Evolutionary conservation across 495 filamentous ascomycete species (phyloP).

Genomic region (Copromyces sp.): DNA sequence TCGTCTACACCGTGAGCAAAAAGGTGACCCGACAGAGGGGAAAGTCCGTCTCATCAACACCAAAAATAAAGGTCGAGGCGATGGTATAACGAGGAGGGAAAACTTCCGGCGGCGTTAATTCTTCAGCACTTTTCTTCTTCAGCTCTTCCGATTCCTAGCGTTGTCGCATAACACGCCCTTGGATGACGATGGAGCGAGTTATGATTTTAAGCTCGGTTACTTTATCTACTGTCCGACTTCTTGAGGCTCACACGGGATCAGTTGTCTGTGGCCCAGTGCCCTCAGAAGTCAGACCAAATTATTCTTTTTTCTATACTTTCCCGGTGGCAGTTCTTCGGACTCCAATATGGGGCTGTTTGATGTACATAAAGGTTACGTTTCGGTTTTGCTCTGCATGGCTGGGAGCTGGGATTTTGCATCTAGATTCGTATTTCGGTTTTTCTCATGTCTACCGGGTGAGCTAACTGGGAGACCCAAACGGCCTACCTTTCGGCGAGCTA

Average conservation of each 20-base stretch:
- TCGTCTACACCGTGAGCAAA: slow-evolving; percentile 59
- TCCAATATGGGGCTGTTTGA: slow-evolving; percentile 23
- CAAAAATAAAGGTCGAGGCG: slow-evolving; percentile 19
- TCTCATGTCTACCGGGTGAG: slow-evolving; percentile 2
- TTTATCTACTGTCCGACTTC: background rate
- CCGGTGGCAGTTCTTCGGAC: slow-evolving; percentile 2
- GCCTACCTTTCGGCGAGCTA: background rate
- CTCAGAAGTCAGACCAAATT: slow-evolving; percentile 2
- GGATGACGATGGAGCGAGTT: background rate
- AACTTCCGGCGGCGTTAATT: background rate
- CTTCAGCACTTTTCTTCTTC: background rate
- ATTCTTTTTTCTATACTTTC: slow-evolving; percentile 1
- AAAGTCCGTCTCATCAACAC: slow-evolving; percentile 21
- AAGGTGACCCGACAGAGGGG: slow-evolving; percentile 43
- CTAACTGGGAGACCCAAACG: background rate
- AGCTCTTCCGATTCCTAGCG: slow-evolving; percentile 4
- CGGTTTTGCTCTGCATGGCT: slow-evolving; percentile 45
- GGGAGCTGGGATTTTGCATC: slow-evolving; percentile 42
- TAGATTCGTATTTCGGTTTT: slow-evolving; percentile 33
- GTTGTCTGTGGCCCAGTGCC: background rate
- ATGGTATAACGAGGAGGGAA: slow-evolving; percentile 27
- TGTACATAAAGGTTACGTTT: slow-evolving; percentile 39
- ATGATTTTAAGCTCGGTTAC: background rate
- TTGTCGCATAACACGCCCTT: slow-evolving; percentile 2
- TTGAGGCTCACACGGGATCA: slow-evolving; percentile 1